Base-by-base conservation (phyloP, 2,329 filamentous ascomycete genomes). In the Dactylellina parvicollis region DNA sequence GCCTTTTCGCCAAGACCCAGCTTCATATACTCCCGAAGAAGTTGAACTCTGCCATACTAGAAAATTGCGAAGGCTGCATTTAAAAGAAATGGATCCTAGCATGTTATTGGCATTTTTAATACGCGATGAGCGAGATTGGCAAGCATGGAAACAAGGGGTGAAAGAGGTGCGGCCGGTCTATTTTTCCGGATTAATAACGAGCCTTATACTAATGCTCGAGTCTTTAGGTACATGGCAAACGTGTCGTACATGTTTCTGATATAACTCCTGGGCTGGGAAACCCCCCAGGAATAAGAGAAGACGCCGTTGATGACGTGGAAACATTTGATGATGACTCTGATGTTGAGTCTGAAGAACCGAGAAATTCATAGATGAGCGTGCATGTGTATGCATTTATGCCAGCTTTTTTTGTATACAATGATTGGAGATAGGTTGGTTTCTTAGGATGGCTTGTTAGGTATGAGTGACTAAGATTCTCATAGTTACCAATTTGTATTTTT, bases 101-200 rank as follows among this genome's bases (percentile, higher is more conserved):
- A 99, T 99, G 95, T 83, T 99, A 42, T 91, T 99, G 76, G 94
- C 92, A 3, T 98, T 98, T 78, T 82, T 99, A 34, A 92, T 99
- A 74, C 86, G 85, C 40, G 87, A 91, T 67, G 89, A 94, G 77
- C 85, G 89, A 44, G 95, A 99, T 76, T 98, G 94, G 90, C 82
- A 85, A 38, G 86, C 87, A 59, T 98, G 93, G 93, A 90, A 91
- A 78, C 84, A 86, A 69, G 86, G 87, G n/a, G 85, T 96, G 1
- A 87, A 87, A 76, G 75, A 77, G 71, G 77, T 77, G 62, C 22
- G 66, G 12, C 30, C 34, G 22, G 26, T 26, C n/a, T 67, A 38
- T 52, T 38, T n/a, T n/a, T n/a, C n/a, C 16, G 20, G 32, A 56
- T 22, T 44, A 42, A 46, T 46, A 38, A 28, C n/a, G 40, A 5